Evolutionary conservation across 805 yeast genomes (phyloP), one percentile per base, ranked within the genome.

Genomic region (Suhomyces pyralidae): DNA sequence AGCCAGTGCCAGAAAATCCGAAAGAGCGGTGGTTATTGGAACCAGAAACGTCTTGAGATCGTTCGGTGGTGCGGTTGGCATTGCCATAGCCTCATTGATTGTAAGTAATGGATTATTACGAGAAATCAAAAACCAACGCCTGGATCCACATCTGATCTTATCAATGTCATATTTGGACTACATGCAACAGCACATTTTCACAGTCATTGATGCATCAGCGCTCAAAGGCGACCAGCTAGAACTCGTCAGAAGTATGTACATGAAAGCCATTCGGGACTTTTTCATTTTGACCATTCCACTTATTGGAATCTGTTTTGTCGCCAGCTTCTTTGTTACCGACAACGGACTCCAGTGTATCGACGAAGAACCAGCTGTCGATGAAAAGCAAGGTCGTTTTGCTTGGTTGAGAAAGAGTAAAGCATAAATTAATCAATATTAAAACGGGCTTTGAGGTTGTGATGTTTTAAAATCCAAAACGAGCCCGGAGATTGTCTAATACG

Each of bases 281-380:
- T 73, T 72, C 48, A 69, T 67, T 53, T 55, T 71, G 48, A 61
- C 69, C 40, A 58, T 73, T 48, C 76, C 78, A 7, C 65, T 68
- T 43, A 63, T 71, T 49, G 74, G 61, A 2, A 32, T 71, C 5
- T 71, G 75, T 50, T 57, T 72, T n/a, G 44, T 67, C 7, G 55
- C 64, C 17, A 63, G 70, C 8, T 57, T 68, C 10, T 67, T 70
- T 54, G 60, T 71, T 32, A 60, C 60, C 38, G 78, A 73, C 51
- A 62, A 64, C 44, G 78, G 78, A 1, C 64, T 73, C 50, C 69
- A 64, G 26, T 68, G 75, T 51, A 59, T 72, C 48, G 78, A 73
- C 50, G 75, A 73, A 53, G n/a, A 19, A 6, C 43, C 42, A 20
- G 49, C 28, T 17, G n/a, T 22, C 14, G n/a, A 19, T 38, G 42